Conservation (phyloP, 2,329 filamentous ascomycete species). For the Onygenales sp. region DNA sequence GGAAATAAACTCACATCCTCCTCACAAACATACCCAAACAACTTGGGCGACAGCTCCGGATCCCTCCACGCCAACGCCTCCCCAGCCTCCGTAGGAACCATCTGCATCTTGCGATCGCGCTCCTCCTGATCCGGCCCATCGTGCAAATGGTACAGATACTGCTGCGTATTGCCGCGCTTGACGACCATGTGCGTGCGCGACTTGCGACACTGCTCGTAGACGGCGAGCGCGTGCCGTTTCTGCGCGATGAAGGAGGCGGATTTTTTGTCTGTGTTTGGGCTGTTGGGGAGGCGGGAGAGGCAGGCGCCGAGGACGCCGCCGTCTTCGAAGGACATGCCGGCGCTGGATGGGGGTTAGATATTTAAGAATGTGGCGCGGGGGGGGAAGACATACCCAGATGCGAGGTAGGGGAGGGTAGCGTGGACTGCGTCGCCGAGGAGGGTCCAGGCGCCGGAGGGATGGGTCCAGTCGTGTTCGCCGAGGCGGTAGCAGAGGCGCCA, state of each 20-base stretch:
- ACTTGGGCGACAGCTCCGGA: conserved; percentile 26
- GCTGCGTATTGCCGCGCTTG: conserved; percentile 50
- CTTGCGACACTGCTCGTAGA: conserved; percentile 50
- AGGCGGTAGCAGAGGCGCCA: conserved; percentile 52
- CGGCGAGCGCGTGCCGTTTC: conserved; percentile 24
- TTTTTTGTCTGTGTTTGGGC: conserved; percentile 20
- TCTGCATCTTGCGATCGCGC: conserved; percentile 39
- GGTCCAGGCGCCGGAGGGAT: conserved; percentile 46
- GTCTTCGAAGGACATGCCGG: conserved; percentile 54
- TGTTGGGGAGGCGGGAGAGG: conserved; percentile 37
- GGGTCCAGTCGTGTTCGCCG: conserved; percentile 48
- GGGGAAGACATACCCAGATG: conserved; percentile 28
- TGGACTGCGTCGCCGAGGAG: conserved; percentile 57
- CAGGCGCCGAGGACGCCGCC: conserved; percentile 49
- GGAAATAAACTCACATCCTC: conserved; percentile 1
- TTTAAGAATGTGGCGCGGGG: not conserved
- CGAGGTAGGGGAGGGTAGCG: conserved; percentile 53
- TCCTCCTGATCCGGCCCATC: conserved; percentile 49
- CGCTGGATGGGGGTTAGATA: conserved; percentile 24
- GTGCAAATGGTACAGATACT: conserved; percentile 52
- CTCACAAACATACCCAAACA: conserved; percentile 29
- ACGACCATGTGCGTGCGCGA: conserved; percentile 52
- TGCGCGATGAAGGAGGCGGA: conserved; percentile 20
- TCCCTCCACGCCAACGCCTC: conserved; percentile 37
- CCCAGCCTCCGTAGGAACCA: conserved; percentile 27